A percentile compares a stretch with the other conserved stretches of the same genome.
Conservation (phyloP, 108 stramenopile species). For the Hondaea fermentalgiana region DNA sequence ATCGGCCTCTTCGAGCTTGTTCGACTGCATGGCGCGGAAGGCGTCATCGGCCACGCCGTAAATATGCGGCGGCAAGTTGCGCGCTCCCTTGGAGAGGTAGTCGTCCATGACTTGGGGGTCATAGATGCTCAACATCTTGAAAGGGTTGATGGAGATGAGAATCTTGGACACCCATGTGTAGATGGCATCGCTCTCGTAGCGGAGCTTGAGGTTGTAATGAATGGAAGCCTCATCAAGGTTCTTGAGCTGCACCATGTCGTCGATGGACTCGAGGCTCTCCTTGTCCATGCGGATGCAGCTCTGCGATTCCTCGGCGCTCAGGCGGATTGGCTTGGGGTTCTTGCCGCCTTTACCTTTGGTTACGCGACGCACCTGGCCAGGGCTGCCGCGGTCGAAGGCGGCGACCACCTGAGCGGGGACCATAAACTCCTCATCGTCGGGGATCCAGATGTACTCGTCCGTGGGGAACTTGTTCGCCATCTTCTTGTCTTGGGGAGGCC, state of each 20-base stretch:
- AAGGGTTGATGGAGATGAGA: slow-evolving; percentile 30
- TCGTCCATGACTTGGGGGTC: neutral
- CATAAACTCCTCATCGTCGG: neutral
- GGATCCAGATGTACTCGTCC: slow-evolving; percentile 2
- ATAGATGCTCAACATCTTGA: slow-evolving; percentile 25
- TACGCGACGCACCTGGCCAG: neutral
- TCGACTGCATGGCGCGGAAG: neutral
- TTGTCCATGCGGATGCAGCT: neutral
- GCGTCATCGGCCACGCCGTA: slow-evolving; percentile 29
- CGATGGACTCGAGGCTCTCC: neutral
- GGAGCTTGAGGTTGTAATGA: slow-evolving; percentile 23
- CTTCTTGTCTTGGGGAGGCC: neutral
- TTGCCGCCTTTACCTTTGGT: neutral
- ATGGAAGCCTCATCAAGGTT: slow-evolving; percentile 15
- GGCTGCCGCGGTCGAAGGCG: neutral
- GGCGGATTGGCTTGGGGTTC: neutral
- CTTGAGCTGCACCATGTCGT: slow-evolving; percentile 25
- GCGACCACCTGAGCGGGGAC: neutral
- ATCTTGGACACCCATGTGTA: slow-evolving; percentile 26
- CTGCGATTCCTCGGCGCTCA: neutral
- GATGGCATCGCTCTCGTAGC: slow-evolving; percentile 20
- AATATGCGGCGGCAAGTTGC: neutral
- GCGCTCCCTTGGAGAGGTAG: neutral
- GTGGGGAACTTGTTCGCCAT: neutral
- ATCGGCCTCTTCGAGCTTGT: slow-evolving; percentile 13